These are phyloP conservation scores for Syzygium aqueum DNA, from an alignment of 345 rosid genomes.

Conservation along the genomic window DNA sequence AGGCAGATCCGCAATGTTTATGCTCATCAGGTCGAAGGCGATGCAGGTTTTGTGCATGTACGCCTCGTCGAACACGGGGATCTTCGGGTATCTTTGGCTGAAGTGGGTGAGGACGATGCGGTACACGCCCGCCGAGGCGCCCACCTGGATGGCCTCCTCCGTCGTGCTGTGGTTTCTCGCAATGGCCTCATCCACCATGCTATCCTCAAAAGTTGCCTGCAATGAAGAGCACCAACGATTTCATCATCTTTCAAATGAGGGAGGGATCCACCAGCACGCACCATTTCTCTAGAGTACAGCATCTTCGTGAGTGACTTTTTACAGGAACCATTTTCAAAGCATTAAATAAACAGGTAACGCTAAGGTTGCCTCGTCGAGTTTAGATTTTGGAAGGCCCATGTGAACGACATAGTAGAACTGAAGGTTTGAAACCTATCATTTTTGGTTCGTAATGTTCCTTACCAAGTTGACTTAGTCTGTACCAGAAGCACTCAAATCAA, in stretches of 20 bases:
- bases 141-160: slow-evolving; percentile 78
- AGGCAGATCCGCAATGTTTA: slow-evolving; percentile 78
- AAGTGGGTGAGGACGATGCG: slow-evolving; percentile 86
- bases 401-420: not conserved
- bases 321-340: not conserved
- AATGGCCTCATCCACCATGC: slow-evolving; percentile 76
- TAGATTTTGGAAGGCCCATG: not conserved
- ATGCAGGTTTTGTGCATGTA: slow-evolving; percentile 92
- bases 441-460: not conserved
- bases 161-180: slow-evolving; percentile 96
- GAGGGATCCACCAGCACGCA: not conserved
- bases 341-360: not conserved
- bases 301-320: not conserved
- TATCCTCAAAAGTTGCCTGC: slow-evolving; percentile 96
- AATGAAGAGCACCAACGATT: not conserved
- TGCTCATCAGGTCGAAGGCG: slow-evolving; percentile 89
- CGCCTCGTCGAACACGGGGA: slow-evolving; percentile 63
- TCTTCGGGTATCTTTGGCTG: slow-evolving; percentile 95
- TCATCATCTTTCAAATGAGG: not conserved
- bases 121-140: slow-evolving; percentile 55
- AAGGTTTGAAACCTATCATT: not conserved
- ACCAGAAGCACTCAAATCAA: not conserved
- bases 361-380: not conserved
- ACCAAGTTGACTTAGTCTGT: not conserved
- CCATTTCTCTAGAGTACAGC: not conserved